Evolutionary conservation across 1,139 yeast species (phyloP).

Genomic region (Candida gigantensis): DNA sequence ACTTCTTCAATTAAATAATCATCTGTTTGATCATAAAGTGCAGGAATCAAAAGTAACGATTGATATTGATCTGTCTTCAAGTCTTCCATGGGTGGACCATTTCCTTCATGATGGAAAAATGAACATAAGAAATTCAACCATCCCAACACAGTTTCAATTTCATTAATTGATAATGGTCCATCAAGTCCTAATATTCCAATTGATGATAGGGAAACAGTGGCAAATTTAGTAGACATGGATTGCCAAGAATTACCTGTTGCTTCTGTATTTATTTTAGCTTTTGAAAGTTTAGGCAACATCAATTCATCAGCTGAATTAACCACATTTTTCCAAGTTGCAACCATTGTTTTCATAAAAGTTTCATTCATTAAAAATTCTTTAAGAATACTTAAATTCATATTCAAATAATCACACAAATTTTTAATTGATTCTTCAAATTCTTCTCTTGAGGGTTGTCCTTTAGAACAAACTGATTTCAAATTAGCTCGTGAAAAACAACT

Average conservation of each 20-base stretch:
- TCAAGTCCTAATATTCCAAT: conserved; percentile 36
- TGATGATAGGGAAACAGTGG: conserved; percentile 43
- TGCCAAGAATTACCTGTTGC: conserved; percentile 42
- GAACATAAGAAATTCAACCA: conserved; percentile 74
- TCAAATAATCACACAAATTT: conserved; percentile 76
- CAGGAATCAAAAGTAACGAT: conserved; percentile 63
- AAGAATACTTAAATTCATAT: conserved; percentile 64
- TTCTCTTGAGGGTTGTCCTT: conserved; percentile 47
- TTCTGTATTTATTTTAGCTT: conserved; percentile 33
- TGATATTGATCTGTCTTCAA: conserved; percentile 68
- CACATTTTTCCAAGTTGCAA: conserved; percentile 74
- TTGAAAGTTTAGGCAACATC: conserved; percentile 68
- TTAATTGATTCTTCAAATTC: conserved; percentile 68
- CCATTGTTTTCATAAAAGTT: conserved; percentile 65
- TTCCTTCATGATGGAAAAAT: conserved; percentile 80
- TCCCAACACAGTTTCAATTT: conserved; percentile 67
- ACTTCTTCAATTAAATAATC: conserved; percentile 57
- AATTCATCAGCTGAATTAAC: conserved; percentile 65
- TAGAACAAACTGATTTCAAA: conserved; percentile 55
- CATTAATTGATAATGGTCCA: conserved; percentile 56
- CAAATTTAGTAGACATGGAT: conserved; percentile 49
- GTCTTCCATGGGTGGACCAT: conserved; percentile 72
- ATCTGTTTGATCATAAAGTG: conserved; percentile 61
- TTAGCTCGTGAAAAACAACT: conserved; percentile 45
- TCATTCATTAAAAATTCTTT: conserved; percentile 64